These are phyloP conservation scores for Colletotrichum cordylinicola DNA, from an alignment of 2,329 filamentous ascomycete genomes.

Conservation along the genomic window DNA sequence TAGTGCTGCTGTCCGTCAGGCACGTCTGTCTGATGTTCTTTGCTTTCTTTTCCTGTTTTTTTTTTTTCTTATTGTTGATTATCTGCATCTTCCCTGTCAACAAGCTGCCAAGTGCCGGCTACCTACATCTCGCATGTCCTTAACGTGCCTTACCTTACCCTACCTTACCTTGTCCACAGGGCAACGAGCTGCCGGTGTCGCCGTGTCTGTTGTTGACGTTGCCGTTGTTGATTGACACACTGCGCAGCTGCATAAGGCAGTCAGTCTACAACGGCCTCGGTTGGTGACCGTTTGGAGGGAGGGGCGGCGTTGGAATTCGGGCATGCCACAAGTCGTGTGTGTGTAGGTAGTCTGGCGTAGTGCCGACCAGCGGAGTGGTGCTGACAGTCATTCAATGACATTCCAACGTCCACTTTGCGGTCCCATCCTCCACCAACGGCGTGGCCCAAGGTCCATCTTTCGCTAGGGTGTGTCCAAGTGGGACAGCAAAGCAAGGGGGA, in stretches of 20 bases:
- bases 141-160: background rate
- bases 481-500: slow-evolving; percentile 15
- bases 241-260: background rate
- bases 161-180: background rate
- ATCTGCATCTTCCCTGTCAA: slow-evolving; percentile 5
- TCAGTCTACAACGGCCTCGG: background rate
- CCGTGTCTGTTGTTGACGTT: background rate
- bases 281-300: background rate
- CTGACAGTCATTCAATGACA: slow-evolving; percentile 14
- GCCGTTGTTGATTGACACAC: background rate
- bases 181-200: background rate
- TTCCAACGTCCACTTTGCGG: background rate
- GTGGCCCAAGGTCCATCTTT: background rate
- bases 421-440: background rate
- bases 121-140: background rate
- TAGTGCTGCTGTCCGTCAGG: background rate
- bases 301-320: background rate
- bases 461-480: slow-evolving; percentile 6
- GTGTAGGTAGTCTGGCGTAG: background rate
- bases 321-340: background rate
- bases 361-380: background rate
- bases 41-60: background rate
- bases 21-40: background rate
- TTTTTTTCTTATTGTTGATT: background rate
- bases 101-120: slow-evolving; percentile 21